Conservation (phyloP, 495 filamentous ascomycete species). For the Poronia punctata region DNA sequence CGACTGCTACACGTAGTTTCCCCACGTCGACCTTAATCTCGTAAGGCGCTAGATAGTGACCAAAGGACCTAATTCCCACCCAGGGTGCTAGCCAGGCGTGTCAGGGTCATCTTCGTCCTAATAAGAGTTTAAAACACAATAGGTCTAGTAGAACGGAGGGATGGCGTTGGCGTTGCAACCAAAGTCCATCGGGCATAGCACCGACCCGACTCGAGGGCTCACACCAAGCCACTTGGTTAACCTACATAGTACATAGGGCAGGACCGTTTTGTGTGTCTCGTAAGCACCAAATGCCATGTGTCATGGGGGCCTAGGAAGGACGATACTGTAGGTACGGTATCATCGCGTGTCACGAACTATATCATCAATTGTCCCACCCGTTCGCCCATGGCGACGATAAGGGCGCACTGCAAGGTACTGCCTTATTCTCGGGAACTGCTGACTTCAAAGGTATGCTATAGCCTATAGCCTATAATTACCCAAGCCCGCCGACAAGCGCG, state of each 20-base stretch:
- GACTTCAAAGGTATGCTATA: neutral
- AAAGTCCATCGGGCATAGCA: neutral
- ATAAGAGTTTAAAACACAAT: neutral
- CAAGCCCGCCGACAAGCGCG: conserved; percentile 9
- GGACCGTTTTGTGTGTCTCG: too few species aligned
- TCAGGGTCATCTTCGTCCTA: too few species aligned
- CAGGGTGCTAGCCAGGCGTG: too few species aligned
- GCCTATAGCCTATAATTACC: neutral
- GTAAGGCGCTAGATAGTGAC: too few species aligned
- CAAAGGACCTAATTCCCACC: too few species aligned
- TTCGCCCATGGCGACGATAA: conserved; percentile 5
- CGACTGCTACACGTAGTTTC: too few species aligned
- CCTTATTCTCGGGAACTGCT: conserved; percentile 2
- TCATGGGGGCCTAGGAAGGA: too few species aligned
- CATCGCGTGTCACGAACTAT: conserved; percentile 11
- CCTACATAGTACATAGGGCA: too few species aligned
- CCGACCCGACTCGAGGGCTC: conserved; percentile 8
- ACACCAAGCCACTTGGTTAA: conserved; percentile 9
- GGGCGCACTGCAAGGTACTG: conserved; percentile 11
- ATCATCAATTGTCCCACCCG: conserved; percentile 4
- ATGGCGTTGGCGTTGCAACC: too few species aligned
- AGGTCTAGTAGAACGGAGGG: too few species aligned
- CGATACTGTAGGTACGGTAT: too few species aligned
- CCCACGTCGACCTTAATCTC: too few species aligned
- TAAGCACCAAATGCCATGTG: conserved; percentile 10